Evolutionary conservation across 257 asterid species (phyloP), one percentile per base, ranked within the genome.

Genomic region (Solanum bulbocastanum): DNA sequence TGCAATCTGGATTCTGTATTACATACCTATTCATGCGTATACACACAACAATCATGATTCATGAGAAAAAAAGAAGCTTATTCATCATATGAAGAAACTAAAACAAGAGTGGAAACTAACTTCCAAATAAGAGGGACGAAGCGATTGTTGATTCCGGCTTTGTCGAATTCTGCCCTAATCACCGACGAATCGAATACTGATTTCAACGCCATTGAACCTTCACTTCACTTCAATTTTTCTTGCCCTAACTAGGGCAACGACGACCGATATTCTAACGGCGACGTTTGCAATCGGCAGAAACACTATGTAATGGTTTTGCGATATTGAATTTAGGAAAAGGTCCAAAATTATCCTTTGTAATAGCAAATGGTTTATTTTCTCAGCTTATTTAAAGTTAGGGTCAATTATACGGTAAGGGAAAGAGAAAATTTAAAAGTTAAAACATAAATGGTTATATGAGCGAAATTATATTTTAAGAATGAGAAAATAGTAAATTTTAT

Each of bases 41-140:
- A 68, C 11, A 69, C 18, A 74, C 56, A 85, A 12, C 81, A 16
- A 22, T 16, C 32, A 32, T 22, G 32, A 16, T 39, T 39, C 44
- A 11, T 44, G 52, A 72, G 27, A 3, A 9, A 8, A 68, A 52
- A 5, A 44, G 1, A 18, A 56, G 1, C 78, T 32, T 8, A n/a
- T 71, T 30, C 13, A 8, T 32, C 42, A 71, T 71, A 0, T 16
- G n/a, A 33, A 71, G n/a, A 71, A 68, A 32, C n/a, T 32, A 71
- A 33, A 16, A 32, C 11, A 71, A 71, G 8, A 71, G 78, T 32
- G 13, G 78, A 71, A 58, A 89, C 88, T 86, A 91, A 95, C 95
- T 94, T 97, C 99, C 99, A 97, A 89, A 97, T 92, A 82, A 91
- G 88, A 87, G 98, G 99, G 82, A 95, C 88, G 96, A 97, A 97